These are phyloP conservation scores for Lactarius psammicola DNA, from an alignment of 768 basidiomycete genomes.

Conservation along the genomic window DNA sequence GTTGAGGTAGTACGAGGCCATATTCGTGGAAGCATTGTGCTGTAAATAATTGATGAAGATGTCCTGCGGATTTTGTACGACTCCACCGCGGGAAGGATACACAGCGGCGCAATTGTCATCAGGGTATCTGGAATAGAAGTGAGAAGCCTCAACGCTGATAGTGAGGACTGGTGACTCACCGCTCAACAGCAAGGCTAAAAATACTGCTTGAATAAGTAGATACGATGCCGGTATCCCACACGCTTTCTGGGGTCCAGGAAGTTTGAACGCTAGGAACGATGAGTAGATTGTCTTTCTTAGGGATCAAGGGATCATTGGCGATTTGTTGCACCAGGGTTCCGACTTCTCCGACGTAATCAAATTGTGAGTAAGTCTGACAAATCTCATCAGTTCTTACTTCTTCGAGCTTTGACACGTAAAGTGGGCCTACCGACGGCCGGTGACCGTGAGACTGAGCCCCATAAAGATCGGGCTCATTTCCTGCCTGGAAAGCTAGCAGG, in stretches of 20 bases:
- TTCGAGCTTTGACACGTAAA: background rate
- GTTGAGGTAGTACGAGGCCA: constrained; percentile 55
- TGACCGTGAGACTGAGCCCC: constrained; percentile 28
- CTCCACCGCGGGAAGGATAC: constrained; percentile 41
- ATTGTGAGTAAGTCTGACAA: constrained; percentile 16
- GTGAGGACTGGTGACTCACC: constrained; percentile 12
- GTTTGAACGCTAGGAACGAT: constrained; percentile 24
- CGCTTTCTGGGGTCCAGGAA: constrained; percentile 22
- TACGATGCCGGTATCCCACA: constrained; percentile 28
- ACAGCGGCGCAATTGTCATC: constrained; percentile 59
- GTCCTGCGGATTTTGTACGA: constrained; percentile 42
- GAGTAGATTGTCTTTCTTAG: constrained; percentile 18
- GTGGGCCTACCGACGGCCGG: constrained; percentile 23
- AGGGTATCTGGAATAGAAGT: constrained; percentile 47
- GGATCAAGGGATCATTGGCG: constrained; percentile 8
- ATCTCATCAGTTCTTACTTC: background rate
- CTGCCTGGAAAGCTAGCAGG: constrained; percentile 64
- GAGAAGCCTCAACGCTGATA: background rate
- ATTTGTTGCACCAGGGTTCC: constrained; percentile 24
- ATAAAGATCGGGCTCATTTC: constrained; percentile 82
- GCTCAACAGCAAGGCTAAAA: constrained; percentile 22
- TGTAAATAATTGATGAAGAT: constrained; percentile 58
- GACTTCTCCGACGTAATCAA: constrained; percentile 39
- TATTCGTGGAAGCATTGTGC: constrained; percentile 51
- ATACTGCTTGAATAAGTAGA: constrained; percentile 11